phyloP scores from a whole-genome alignment of 108 stramenopile species.

The Hondaea fermentalgiana region DNA sequence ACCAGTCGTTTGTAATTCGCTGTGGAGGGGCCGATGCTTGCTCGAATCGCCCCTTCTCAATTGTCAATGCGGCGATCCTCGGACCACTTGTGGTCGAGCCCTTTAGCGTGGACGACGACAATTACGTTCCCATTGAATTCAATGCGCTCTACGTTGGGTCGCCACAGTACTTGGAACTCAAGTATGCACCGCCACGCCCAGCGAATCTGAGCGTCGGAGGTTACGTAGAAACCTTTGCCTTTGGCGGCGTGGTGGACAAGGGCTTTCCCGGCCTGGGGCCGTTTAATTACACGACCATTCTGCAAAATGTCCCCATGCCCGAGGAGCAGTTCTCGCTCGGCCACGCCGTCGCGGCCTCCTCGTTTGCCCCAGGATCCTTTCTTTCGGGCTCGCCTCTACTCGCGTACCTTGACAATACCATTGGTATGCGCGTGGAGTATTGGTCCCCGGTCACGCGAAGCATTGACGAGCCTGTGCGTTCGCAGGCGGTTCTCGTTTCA shows the following conservation, averaged over 20 bases:
- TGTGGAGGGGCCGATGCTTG: background rate
- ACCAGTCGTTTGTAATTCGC: background rate
- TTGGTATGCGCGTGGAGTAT: background rate
- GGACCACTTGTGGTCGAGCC: background rate
- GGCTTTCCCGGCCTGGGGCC: background rate
- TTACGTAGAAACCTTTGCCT: background rate
- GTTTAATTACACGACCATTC: background rate
- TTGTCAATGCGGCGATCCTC: background rate
- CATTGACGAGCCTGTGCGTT: background rate
- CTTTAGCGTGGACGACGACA: background rate
- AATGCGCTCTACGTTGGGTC: conserved; percentile 9
- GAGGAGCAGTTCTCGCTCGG: background rate
- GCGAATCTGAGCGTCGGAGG: background rate
- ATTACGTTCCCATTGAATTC: background rate
- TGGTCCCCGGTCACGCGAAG: conserved; percentile 8
- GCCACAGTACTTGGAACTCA: background rate
- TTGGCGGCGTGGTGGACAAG: background rate
- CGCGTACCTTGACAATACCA: background rate
- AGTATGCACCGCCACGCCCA: background rate
- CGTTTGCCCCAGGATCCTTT: background rate
- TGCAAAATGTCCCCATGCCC: conserved; percentile 1
- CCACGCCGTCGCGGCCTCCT: background rate
- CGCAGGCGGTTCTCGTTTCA: background rate
- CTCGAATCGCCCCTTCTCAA: background rate
- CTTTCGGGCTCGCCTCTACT: background rate